Base-by-base conservation (phyloP, 2,329 filamentous ascomycete genomes). In the Fusarium sororula region DNA sequence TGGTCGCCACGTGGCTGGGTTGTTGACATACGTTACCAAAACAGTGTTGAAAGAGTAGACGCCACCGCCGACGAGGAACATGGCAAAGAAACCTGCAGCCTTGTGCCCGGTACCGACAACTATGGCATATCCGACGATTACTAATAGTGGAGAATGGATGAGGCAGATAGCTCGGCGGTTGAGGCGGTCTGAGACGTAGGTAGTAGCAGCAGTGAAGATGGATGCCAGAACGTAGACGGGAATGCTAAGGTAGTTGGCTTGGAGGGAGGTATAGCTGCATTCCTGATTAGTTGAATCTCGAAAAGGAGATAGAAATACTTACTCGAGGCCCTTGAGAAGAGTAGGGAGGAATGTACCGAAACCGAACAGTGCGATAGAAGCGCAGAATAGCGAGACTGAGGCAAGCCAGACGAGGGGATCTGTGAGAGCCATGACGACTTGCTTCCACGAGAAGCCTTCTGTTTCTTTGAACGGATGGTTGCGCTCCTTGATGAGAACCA, bases 281-380 rank as follows among this genome's bases (percentile, higher is more conserved):
- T n/a, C n/a, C n/a, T n/a, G n/a, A n/a, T n/a, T n/a, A n/a, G n/a
- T n/a, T n/a, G n/a, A n/a, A n/a, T n/a, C n/a, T n/a, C n/a, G n/a
- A n/a, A n/a, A n/a, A n/a, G n/a, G n/a, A n/a, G n/a, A n/a, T n/a
- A n/a, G 26, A 26, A 6, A 26, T 9, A 37, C 77, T 53, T 73
- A 83, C 63, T 81, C 79, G 12, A 84, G 71, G 6, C 81, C 80
- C 35, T 74, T 71, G 35, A 84, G 74, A 22, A 84, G 81, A 2
- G 79, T 79, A 0, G 83, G 83, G 7, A 84, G 66, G 55, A 83
- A 83, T 4, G 81, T 79, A 3, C 78, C 79, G n/a, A 80, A 84
- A 3, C 82, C 78, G 17, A 81, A 81, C 6, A 84, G 72, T 12
- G 81, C 77, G 39, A 83, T 78, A 0, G 65, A 68, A 7, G 65